These are phyloP conservation scores for Hyaloscypha bicolor DNA, from an alignment of 495 filamentous ascomycete species.

Conservation along the genomic window DNA sequence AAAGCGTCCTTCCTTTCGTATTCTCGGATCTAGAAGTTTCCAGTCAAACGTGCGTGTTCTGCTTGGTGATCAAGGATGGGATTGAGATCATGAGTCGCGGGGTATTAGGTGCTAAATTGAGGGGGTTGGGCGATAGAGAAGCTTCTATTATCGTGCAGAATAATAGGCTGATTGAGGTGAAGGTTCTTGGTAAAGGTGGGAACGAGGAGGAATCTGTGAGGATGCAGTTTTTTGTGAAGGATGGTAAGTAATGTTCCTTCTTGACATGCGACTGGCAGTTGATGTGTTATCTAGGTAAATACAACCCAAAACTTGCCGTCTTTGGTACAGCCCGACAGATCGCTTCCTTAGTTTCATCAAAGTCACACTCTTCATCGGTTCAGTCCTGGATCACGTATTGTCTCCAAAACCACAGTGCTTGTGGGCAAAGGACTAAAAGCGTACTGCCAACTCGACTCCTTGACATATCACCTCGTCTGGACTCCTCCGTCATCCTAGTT, in stretches of 20 bases:
- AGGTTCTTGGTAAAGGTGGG: neutral
- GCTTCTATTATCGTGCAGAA: neutral
- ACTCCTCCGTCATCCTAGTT: neutral
- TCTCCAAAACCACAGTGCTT: neutral
- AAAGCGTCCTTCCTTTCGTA: neutral
- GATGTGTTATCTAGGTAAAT: neutral
- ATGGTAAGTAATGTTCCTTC: neutral
- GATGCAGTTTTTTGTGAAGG: neutral
- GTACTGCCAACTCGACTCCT: neutral
- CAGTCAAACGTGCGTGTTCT: neutral
- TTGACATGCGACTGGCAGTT: neutral
- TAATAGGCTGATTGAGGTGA: neutral
- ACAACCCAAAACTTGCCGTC: neutral
- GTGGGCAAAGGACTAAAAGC: neutral
- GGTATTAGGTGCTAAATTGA: too few species aligned
- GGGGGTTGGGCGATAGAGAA: neutral
- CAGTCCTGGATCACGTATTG: neutral
- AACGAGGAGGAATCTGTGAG: neutral
- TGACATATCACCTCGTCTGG: neutral
- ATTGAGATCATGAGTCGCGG: neutral
- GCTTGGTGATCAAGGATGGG: neutral
- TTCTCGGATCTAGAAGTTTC: neutral
- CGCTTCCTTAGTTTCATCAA: conserved; percentile 1
- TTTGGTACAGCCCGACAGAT: neutral
- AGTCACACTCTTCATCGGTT: neutral